These are phyloP conservation scores for Fusarium sp. DNA, from an alignment of 2,329 filamentous ascomycete species.

Conservation along the genomic window DNA sequence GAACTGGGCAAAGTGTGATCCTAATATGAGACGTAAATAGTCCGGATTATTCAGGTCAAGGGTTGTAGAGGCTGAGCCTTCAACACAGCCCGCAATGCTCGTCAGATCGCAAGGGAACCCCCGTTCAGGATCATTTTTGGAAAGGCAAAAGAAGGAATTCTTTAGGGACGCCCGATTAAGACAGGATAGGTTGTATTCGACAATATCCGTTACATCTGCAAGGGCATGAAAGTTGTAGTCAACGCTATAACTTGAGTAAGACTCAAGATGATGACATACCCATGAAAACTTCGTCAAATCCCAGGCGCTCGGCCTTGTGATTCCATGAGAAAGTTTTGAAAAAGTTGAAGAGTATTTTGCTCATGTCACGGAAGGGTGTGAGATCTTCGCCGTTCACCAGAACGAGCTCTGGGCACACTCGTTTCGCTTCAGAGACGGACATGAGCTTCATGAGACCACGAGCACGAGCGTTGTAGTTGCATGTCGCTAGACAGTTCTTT, in stretches of 20 bases:
- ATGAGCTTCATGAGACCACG: conserved; percentile 84
- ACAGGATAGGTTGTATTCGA: conserved; percentile 81
- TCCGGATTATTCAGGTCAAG: conserved; percentile 51
- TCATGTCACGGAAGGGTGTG: conserved; percentile 84
- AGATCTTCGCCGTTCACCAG: conserved; percentile 89
- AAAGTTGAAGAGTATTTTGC: conserved; percentile 81
- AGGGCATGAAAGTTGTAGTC: not conserved
- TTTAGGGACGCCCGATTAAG: conserved; percentile 73
- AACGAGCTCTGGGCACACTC: conserved; percentile 83
- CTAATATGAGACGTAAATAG: conserved; percentile 75
- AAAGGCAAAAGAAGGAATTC: conserved; percentile 83
- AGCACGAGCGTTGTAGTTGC: conserved; percentile 90
- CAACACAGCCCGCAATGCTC: conserved; percentile 70
- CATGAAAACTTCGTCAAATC: conserved; percentile 85
- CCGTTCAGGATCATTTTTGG: conserved; percentile 76
- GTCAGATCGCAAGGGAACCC: conserved; percentile 85
- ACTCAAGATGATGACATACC: conserved; percentile 46
- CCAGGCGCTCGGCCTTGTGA: conserved; percentile 80
- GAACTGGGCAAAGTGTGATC: conserved; percentile 82
- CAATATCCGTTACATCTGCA: conserved; percentile 85
- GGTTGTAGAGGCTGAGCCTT: conserved; percentile 38
- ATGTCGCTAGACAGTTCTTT: conserved; percentile 92
- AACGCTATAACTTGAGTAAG: not conserved
- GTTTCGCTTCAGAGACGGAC: conserved; percentile 83
- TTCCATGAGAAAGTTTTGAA: conserved; percentile 82